phyloP scores from a whole-genome alignment of 1,139 yeast genomes.

The Nematodospora anomalae region DNA sequence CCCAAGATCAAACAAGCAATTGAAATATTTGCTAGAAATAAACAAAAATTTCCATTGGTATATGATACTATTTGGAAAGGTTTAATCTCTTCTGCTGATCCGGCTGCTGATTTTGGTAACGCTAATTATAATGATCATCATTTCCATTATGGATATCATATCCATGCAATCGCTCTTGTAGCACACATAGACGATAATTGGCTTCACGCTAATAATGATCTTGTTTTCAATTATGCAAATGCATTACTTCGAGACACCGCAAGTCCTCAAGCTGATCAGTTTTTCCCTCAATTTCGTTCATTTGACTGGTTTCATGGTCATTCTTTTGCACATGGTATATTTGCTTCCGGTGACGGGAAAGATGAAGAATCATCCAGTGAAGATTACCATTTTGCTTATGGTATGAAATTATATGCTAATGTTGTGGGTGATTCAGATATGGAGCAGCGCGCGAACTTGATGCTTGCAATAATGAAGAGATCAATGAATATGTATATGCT shows the following conservation, averaged over 20 bases:
- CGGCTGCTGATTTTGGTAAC: constrained; percentile 73
- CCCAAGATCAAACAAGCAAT: constrained; percentile 59
- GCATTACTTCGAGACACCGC: constrained; percentile 44
- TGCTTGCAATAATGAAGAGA: constrained; percentile 43
- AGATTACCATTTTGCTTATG: constrained; percentile 47
- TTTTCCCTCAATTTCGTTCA: constrained; percentile 42
- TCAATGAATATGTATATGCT: constrained; percentile 48
- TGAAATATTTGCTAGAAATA: constrained; percentile 56
- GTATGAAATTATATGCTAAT: constrained; percentile 41
- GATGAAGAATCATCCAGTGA: constrained; percentile 50
- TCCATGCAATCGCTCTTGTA: constrained; percentile 69
- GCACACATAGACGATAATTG: constrained; percentile 52
- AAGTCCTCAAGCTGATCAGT: constrained; percentile 35
- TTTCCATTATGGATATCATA: constrained; percentile 77
- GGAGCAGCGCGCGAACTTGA: constrained; percentile 42
- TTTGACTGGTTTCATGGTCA: constrained; percentile 52
- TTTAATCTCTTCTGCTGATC: constrained; percentile 65
- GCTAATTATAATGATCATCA: constrained; percentile 80
- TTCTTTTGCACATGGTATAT: constrained; percentile 48
- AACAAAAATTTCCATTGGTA: constrained; percentile 59
- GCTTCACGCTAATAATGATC: constrained; percentile 28
- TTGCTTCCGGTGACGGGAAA: constrained; percentile 47
- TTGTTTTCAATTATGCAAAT: constrained; percentile 32
- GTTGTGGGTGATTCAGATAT: constrained; percentile 32
- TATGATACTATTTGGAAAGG: constrained; percentile 77